Percentiles rank a stretch among this genome's conserved stretches.
Evolutionary conservation across 768 basidiomycete genomes (phyloP).

Genomic region (Cystofilobasidium bisporidii): DNA sequence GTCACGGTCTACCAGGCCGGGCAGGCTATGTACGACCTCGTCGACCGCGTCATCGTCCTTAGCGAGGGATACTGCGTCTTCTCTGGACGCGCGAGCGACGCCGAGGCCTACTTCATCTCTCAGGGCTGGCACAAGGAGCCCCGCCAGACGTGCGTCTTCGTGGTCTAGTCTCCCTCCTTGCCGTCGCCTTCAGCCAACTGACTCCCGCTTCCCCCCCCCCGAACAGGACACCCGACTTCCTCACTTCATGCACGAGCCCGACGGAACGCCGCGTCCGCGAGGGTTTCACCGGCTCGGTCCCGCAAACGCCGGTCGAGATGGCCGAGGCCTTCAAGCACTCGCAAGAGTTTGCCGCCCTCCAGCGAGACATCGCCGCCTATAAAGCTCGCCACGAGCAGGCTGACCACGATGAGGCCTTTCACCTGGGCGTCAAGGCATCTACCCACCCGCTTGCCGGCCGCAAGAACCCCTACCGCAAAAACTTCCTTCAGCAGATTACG

Average conservation of each 20-base stretch:
- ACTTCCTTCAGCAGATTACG: conserved; percentile 2
- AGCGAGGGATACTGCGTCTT: not conserved
- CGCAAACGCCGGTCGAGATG: not conserved
- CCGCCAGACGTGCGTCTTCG: conserved; percentile 7
- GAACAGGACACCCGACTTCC: not conserved
- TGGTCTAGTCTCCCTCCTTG: not conserved
- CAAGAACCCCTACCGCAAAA: conserved; percentile 10
- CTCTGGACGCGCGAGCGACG: not conserved
- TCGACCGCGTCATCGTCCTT: not conserved
- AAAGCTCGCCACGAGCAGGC: not conserved
- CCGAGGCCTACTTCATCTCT: conserved; percentile 7
- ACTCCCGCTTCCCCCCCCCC: not conserved
- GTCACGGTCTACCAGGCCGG: not conserved
- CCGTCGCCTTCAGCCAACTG: not conserved
- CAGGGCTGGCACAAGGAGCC: conserved; percentile 17
- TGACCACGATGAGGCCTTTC: not conserved
- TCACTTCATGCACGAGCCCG: not conserved
- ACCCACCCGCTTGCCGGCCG: conserved; percentile 22
- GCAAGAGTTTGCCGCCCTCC: not conserved
- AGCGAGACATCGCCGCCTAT: not conserved
- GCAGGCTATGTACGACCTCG: not conserved
- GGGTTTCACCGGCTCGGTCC: not conserved
- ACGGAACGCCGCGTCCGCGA: not conserved
- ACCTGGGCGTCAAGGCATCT: conserved; percentile 6
- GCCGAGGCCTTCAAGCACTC: not conserved